Conservation (phyloP, 2,329 filamentous ascomycete genomes). For the Mollisiaceae sp. region DNA sequence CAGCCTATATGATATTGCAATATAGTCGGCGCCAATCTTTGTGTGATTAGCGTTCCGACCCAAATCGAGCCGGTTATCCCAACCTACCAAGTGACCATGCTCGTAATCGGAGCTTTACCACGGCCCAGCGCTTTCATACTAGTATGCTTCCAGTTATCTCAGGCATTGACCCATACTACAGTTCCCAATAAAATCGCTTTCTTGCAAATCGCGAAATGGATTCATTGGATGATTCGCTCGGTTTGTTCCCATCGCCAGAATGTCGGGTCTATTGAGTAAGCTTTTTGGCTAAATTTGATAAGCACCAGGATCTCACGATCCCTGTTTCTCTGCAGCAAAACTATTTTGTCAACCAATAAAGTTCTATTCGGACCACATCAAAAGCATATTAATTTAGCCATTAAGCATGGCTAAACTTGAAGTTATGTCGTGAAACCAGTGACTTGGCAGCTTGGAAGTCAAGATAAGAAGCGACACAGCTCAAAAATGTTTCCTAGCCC, state of each 20-base stretch:
- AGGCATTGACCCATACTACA: neutral
- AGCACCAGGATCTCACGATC: neutral
- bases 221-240: neutral
- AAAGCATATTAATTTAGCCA: constrained; percentile 3
- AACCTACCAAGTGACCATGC: no score
- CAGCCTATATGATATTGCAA: no score
- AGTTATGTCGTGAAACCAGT: neutral
- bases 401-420: neutral
- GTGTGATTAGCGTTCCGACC: no score
- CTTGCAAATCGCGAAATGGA: neutral
- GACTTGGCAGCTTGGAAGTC: neutral
- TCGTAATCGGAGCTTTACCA: no score
- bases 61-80: no score
- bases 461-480: constrained; percentile 6
- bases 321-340: neutral
- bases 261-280: neutral
- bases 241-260: neutral
- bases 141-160: neutral
- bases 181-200: neutral
- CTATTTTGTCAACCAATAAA: constrained; percentile 2
- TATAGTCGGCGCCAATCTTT: no score
- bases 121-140: neutral
- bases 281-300: constrained; percentile 12
- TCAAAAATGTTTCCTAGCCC: constrained; percentile 10
- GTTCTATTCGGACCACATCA: neutral